Conservation (phyloP, 208 protist species). For the Giardia muris region DNA sequence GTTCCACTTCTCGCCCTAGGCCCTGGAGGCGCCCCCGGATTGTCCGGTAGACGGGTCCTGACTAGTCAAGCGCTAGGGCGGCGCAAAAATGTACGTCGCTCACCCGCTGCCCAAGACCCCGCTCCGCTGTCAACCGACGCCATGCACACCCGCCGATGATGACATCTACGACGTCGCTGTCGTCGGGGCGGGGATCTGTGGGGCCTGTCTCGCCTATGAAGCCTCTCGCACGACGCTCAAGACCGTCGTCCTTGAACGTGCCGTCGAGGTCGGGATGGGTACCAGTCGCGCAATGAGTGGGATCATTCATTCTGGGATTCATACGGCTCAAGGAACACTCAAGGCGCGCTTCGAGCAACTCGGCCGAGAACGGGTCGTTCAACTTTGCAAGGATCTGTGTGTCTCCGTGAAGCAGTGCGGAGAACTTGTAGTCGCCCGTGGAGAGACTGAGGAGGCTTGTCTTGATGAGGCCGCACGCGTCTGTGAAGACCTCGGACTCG, state of each 20-base stretch:
- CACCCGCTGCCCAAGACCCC: neutral
- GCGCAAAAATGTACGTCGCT: neutral
- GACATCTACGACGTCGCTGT: slow-evolving; percentile 26
- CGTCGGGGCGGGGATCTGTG: slow-evolving; percentile 24
- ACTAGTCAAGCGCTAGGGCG: neutral
- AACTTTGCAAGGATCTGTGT: slow-evolving; percentile 7
- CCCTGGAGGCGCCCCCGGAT: too few relatives aligned
- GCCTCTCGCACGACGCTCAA: slow-evolving; percentile 29
- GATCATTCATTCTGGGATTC: slow-evolving; percentile 31
- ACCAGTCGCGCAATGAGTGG: slow-evolving; percentile 33
- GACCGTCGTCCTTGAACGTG: slow-evolving; percentile 2
- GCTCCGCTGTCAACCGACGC: neutral
- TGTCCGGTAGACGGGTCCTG: too few relatives aligned
- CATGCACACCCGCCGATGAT: neutral
- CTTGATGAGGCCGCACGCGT: neutral
- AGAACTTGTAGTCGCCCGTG: slow-evolving; percentile 30
- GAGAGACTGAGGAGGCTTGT: neutral
- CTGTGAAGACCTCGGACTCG: neutral
- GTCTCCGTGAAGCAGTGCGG: slow-evolving; percentile 6
- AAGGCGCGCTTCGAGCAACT: slow-evolving; percentile 28
- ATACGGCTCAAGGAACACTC: slow-evolving; percentile 19
- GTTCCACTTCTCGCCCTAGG: neutral
- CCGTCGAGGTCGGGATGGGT: neutral
- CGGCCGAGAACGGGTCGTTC: slow-evolving; percentile 4
- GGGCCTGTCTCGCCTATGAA: slow-evolving; percentile 20